Evolutionary conservation across 2,329 filamentous ascomycete genomes (phyloP).

Genomic region (Myotisia sp.): DNA sequence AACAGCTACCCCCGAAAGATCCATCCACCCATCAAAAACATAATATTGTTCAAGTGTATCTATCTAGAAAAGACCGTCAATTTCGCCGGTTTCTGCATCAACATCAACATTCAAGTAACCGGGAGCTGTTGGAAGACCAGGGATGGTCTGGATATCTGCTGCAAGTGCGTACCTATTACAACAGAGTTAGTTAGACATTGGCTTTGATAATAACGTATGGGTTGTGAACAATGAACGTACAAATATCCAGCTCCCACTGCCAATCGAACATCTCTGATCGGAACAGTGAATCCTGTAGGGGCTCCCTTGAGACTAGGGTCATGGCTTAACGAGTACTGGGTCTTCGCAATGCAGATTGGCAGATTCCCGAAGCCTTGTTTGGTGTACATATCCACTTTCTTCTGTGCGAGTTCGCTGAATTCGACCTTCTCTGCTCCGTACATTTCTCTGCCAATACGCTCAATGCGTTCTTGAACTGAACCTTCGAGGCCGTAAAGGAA

Average conservation of each 20-base stretch:
- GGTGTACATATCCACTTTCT: constrained; percentile 92
- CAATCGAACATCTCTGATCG: constrained; percentile 85
- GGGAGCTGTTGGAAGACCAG: constrained; percentile 83
- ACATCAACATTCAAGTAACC: constrained; percentile 89
- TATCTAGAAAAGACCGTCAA: constrained; percentile 74
- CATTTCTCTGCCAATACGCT: constrained; percentile 81
- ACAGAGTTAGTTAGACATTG: constrained; percentile 22
- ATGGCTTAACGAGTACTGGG: constrained; percentile 90
- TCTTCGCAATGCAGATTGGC: constrained; percentile 95
- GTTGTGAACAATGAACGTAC: constrained; percentile 35
- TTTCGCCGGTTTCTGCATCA: constrained; percentile 68
- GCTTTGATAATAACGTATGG: neutral
- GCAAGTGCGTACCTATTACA: constrained; percentile 70
- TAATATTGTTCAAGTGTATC: too few relatives aligned
- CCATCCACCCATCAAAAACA: too few relatives aligned
- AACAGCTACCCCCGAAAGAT: too few relatives aligned
- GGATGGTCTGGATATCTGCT: constrained; percentile 96
- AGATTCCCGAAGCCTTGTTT: constrained; percentile 83
- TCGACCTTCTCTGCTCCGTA: constrained; percentile 83
- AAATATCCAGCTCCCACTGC: constrained; percentile 88
- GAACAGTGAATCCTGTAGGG: constrained; percentile 83
- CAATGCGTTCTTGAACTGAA: constrained; percentile 74
- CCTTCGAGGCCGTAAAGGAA: constrained; percentile 72
- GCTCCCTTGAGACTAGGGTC: constrained; percentile 90
- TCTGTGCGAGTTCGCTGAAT: constrained; percentile 85